Evolutionary conservation across 1,139 yeast genomes (phyloP).

Genomic region (Tardiomyces digboiensis): DNA sequence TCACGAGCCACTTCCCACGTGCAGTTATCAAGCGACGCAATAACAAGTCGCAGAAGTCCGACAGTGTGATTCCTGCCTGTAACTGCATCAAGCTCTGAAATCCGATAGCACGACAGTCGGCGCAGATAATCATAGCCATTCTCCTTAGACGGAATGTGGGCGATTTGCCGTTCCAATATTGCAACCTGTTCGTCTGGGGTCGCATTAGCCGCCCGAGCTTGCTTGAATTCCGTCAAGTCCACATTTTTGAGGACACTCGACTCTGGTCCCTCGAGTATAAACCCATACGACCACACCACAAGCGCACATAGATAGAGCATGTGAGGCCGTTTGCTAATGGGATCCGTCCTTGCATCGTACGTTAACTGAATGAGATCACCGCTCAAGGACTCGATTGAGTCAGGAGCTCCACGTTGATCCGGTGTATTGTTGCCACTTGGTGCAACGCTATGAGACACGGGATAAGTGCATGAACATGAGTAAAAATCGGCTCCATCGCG

Average conservation of each 20-base stretch:
- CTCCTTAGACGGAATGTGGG: conserved; percentile 11
- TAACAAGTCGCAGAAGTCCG: conserved; percentile 24
- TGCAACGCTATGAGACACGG: not conserved
- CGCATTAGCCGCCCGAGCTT: not conserved
- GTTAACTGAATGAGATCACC: conserved; percentile 27
- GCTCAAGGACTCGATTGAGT: not conserved
- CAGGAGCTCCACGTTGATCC: conserved; percentile 2
- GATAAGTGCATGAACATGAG: conserved; percentile 1
- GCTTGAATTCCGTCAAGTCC: not conserved
- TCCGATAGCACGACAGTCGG: conserved; percentile 14
- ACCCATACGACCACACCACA: conserved; percentile 52
- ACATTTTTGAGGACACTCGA: conserved; percentile 3
- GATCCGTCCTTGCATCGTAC: conserved; percentile 41
- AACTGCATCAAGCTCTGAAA: conserved; percentile 13
- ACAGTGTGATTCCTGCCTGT: conserved; percentile 20
- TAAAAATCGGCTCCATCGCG: not conserved
- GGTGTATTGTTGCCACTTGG: not conserved
- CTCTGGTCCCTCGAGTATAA: conserved; percentile 48
- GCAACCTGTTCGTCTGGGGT: not conserved
- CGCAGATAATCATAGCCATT: conserved; percentile 17
- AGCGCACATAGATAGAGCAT: conserved; percentile 44
- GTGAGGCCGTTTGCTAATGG: conserved; percentile 46
- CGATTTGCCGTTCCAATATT: conserved; percentile 11
- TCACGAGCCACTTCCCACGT: conserved; percentile 25
- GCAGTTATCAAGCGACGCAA: conserved; percentile 16